Evolutionary conservation across 768 basidiomycete species (phyloP), one percentile per base, ranked within the genome.

Genomic region (Rhodotorula paludigena): DNA sequence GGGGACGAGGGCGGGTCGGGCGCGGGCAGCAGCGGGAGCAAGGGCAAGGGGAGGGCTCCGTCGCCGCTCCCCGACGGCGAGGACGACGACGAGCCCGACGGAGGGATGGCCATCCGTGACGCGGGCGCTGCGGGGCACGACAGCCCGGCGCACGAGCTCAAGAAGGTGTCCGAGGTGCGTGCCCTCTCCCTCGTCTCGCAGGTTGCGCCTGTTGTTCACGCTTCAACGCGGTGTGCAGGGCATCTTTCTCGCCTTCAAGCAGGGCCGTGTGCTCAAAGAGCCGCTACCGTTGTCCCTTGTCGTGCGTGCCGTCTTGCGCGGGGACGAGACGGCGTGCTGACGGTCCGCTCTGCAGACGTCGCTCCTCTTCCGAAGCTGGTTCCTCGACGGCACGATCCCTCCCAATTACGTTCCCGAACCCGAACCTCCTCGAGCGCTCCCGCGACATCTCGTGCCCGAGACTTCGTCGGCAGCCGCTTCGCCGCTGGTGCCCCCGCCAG

Each of bases 211-310:
- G 28, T 30, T 42, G 36, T n/a, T 15, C 23, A 2, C 1, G 38
- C 38, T 10, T 18, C 44, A 2, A 15, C 2, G 36, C 54, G 36
- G 32, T 30, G 55, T 15, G 9, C 48, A 68, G 67, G 57, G 57
- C 39, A 68, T 68, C 51, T 68, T 68, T 42, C 62, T 68, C 57
- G 67, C 67, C 8, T 68, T 68, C 67, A 68, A 68, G 58, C 67
- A 68, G 41, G 57, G 57, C 5, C 41, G 67, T 14, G 44, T 53
- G 21, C 41, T 68, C 16, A 63, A 63, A 30, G 62, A 68, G 36
- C 33, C 67, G 32, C n/a, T 68, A 7, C 67, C 67, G 5, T 33
- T 68, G 0, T 63, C 67, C 0, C 67, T 68, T 36, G 63, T 64
- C 20, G 59, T 66, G 59, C 44, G 59, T 44, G 1, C 25, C 6